Evolutionary conservation across 1,284 basidiomycete species (phyloP).

Genomic region (Cryptococcus wingfieldii): DNA sequence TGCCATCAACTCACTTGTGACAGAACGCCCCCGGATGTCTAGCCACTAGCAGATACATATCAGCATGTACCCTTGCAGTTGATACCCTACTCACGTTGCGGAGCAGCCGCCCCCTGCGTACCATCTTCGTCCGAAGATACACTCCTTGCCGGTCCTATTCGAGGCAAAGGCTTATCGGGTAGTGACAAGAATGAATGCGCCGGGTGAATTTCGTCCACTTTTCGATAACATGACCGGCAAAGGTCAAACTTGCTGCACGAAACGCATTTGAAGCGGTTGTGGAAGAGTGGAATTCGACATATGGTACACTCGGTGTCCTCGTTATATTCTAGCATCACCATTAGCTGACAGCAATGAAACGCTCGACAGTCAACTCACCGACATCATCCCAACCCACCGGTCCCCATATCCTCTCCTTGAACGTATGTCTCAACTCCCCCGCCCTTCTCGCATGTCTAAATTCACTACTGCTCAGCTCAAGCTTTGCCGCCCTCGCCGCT

Average conservation of each 20-base stretch:
- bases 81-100: not conserved
- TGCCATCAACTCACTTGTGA: conserved; percentile 58
- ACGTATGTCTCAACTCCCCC: conserved; percentile 72
- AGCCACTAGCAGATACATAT: conserved; percentile 12
- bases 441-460: conserved; percentile 48
- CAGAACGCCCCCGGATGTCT: conserved; percentile 49
- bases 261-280: conserved; percentile 74
- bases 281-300: conserved; percentile 60
- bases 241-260: conserved; percentile 73
- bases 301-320: conserved; percentile 70
- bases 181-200: conserved; percentile 75
- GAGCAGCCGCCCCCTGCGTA: not conserved
- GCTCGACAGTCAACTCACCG: conserved; percentile 55
- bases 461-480: conserved; percentile 43
- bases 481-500: conserved; percentile 20
- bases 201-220: conserved; percentile 82
- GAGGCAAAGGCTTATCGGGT: conserved; percentile 53
- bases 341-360: not conserved
- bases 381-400: conserved; percentile 76
- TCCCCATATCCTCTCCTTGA: conserved; percentile 77
- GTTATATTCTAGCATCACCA: conserved; percentile 51
- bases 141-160: conserved; percentile 14
- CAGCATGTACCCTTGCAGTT: not conserved
- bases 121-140: not conserved
- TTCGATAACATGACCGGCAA: conserved; percentile 63